These are phyloP conservation scores for Rhizopus stolonifer DNA, from an alignment of 371 early-diverging fungal species.

Conservation along the genomic window DNA sequence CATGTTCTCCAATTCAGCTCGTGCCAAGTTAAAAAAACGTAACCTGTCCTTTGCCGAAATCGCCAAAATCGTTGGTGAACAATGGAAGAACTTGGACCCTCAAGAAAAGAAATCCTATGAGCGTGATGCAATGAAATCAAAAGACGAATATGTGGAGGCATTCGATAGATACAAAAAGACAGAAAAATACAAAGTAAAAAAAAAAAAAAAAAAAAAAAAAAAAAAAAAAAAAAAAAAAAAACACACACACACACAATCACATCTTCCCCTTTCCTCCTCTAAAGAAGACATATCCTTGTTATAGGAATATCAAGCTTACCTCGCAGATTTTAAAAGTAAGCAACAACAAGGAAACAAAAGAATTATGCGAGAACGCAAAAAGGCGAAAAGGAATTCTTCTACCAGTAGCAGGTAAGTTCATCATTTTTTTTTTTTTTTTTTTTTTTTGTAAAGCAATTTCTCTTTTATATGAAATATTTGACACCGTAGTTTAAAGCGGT, in stretches of 20 bases:
- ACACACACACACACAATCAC: too few species aligned
- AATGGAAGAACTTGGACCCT: conserved; percentile 40
- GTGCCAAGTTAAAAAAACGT: conserved; percentile 38
- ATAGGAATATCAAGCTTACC: conserved; percentile 40
- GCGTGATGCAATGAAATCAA: conserved; percentile 35
- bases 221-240: too few species aligned
- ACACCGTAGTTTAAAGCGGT: conserved; percentile 5
- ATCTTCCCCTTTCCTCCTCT: background rate
- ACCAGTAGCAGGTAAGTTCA: conserved; percentile 9
- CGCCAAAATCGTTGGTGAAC: conserved; percentile 52
- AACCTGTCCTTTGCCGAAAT: conserved; percentile 49
- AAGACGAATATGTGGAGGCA: conserved; percentile 38
- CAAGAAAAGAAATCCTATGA: conserved; percentile 40
- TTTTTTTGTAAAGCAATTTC: too few species aligned
- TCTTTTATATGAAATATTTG: background rate
- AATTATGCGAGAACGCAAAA: conserved; percentile 26
- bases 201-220: too few species aligned
- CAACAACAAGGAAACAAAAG: conserved; percentile 35
- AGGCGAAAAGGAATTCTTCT: conserved; percentile 22
- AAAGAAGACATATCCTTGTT: too few species aligned
- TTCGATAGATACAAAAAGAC: conserved; percentile 24
- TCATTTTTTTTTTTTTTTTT: background rate
- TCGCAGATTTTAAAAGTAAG: conserved; percentile 34
- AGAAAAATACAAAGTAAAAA: too few species aligned
- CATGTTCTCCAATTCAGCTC: conserved; percentile 50